Conservation (phyloP, 1,284 basidiomycete genomes). For the Cutaneotrichosporon cavernicola region DNA sequence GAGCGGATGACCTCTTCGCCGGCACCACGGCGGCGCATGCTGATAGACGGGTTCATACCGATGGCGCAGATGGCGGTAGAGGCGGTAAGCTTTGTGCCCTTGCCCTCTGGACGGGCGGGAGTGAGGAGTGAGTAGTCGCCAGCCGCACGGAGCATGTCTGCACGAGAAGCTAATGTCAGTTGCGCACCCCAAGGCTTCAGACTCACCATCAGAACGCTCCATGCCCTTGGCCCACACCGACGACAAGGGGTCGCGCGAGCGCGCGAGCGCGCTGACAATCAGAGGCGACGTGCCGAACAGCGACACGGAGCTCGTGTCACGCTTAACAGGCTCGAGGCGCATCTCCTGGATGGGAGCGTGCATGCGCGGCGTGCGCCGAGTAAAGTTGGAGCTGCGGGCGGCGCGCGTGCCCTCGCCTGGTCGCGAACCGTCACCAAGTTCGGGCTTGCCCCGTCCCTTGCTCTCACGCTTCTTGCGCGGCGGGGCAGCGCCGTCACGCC, state of each 20-base stretch:
- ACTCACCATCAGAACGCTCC: slow-evolving; percentile 21
- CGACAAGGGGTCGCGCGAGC: neutral
- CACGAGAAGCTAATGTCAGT: slow-evolving; percentile 26
- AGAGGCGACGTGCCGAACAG: slow-evolving; percentile 16
- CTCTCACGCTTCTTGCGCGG: slow-evolving; percentile 1
- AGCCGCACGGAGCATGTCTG: slow-evolving; percentile 25
- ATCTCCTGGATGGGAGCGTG: neutral
- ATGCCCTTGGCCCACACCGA: slow-evolving; percentile 28
- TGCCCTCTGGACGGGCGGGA: slow-evolving; percentile 12
- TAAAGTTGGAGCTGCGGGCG: neutral
- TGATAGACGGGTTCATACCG: slow-evolving; percentile 14
- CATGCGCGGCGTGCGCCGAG: neutral
- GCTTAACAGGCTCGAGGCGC: neutral
- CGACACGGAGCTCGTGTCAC: slow-evolving; percentile 1
- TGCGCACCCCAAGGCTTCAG: neutral
- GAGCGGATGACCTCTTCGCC: slow-evolving; percentile 15
- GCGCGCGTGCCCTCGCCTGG: slow-evolving; percentile 1
- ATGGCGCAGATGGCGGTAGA: slow-evolving; percentile 7
- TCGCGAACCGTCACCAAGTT: neutral
- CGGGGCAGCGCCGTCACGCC: neutral
- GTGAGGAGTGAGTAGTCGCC: slow-evolving; percentile 30
- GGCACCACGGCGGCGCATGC: slow-evolving; percentile 9
- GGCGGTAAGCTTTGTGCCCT: neutral
- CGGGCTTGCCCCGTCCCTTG: slow-evolving; percentile 1
- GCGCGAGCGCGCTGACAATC: neutral